Percentiles rank a stretch among this genome's conserved stretches.
phyloP scores from a whole-genome alignment of 805 yeast genomes.

The Ogataea ramenticola region DNA sequence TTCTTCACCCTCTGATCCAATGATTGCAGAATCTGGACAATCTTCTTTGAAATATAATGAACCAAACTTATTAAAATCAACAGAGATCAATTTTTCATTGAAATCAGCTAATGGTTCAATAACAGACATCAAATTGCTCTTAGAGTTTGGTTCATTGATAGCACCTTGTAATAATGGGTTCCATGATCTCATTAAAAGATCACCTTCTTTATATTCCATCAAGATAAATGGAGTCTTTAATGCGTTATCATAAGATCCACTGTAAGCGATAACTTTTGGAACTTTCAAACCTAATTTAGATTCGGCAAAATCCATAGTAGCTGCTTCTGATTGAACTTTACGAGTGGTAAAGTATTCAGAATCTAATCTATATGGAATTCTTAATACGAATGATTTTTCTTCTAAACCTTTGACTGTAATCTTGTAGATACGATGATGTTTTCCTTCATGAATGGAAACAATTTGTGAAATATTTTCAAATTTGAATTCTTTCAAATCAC shows the following conservation, averaged over 20 bases:
- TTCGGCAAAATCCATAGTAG: constrained; percentile 78
- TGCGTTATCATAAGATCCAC: constrained; percentile 53
- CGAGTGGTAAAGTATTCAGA: constrained; percentile 57
- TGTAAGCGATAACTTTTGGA: constrained; percentile 69
- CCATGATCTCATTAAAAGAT: constrained; percentile 84
- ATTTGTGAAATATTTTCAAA: constrained; percentile 51
- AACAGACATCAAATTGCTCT: constrained; percentile 46
- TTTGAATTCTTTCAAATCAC: constrained; percentile 4
- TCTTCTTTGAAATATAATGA: constrained; percentile 77
- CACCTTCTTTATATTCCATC: constrained; percentile 76
- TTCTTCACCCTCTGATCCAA: constrained; percentile 19
- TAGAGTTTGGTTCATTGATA: constrained; percentile 39
- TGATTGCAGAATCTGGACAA: constrained; percentile 33
- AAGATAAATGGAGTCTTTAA: constrained; percentile 70
- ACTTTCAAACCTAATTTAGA: constrained; percentile 59
- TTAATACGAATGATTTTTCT: constrained; percentile 57
- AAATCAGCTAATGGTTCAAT: constrained; percentile 65
- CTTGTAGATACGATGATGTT: constrained; percentile 83
- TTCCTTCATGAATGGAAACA: constrained; percentile 87
- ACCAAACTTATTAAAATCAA: constrained; percentile 70
- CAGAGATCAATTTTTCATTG: constrained; percentile 19
- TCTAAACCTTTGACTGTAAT: constrained; percentile 41
- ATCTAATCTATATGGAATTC: constrained; percentile 79
- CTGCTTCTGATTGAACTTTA: constrained; percentile 82
- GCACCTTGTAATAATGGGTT: constrained; percentile 67